These are phyloP conservation scores for Jaminaea rosea DNA, from an alignment of 1,284 basidiomycete genomes.

Conservation along the genomic window DNA sequence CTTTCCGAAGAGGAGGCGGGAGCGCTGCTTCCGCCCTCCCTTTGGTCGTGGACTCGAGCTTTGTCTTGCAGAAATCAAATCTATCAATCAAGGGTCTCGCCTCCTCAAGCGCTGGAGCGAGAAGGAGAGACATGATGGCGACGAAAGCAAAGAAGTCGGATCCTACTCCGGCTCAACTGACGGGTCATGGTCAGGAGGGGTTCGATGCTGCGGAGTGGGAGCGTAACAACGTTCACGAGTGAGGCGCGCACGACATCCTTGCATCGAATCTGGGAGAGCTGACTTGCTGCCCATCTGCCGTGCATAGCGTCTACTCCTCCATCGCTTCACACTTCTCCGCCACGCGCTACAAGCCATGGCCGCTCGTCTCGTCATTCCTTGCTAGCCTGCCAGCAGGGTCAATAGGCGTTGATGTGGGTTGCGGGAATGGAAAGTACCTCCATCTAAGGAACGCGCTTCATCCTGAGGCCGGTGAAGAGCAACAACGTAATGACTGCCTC, in stretches of 20 bases:
- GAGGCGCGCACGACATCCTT: slow-evolving; percentile 5
- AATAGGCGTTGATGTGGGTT: slow-evolving; percentile 86
- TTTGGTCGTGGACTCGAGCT: not conserved
- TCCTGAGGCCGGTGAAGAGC: not conserved
- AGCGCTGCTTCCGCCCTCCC: not conserved
- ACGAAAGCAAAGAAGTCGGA: slow-evolving; percentile 4
- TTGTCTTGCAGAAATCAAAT: no score
- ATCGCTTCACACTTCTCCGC: slow-evolving; percentile 87
- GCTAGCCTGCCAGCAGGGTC: slow-evolving; percentile 64
- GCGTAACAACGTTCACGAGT: slow-evolving; percentile 43
- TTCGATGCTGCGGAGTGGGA: slow-evolving; percentile 34
- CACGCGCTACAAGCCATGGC: slow-evolving; percentile 97
- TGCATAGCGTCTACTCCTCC: slow-evolving; percentile 63
- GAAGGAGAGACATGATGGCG: no score
- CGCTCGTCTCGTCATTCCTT: slow-evolving; percentile 75
- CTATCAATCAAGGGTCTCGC: no score
- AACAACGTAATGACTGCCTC: slow-evolving; percentile 13
- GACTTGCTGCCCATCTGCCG: not conserved
- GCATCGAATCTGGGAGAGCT: not conserved
- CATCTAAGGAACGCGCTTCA: slow-evolving; percentile 17
- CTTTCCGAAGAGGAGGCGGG: not conserved
- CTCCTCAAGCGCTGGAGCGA: no score
- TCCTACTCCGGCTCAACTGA: slow-evolving; percentile 1
- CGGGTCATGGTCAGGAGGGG: not conserved
- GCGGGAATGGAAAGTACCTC: slow-evolving; percentile 95